Evolutionary conservation across 1,284 basidiomycete genomes (phyloP).

Genomic region (Leccinum ponderosum): DNA sequence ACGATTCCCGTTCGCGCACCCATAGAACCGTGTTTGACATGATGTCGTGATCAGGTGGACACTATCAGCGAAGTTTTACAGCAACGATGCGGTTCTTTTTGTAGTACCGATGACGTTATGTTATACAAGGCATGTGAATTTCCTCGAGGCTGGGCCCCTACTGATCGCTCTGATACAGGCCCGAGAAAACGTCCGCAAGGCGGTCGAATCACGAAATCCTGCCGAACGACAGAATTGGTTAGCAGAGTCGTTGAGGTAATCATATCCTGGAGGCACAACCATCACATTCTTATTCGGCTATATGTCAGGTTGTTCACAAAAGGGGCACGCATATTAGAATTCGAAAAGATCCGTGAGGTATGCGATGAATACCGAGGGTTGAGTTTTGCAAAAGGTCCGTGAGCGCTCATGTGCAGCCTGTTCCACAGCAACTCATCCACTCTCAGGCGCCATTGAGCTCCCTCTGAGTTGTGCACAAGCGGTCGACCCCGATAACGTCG

Average conservation of each 20-base stretch:
- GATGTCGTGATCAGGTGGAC: constrained; percentile 67
- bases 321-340: constrained; percentile 81
- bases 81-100: constrained; percentile 94
- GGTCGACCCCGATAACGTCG: constrained; percentile 77
- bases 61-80: constrained; percentile 95
- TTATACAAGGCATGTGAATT: constrained; percentile 77
- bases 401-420: neutral
- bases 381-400: constrained; percentile 61
- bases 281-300: constrained; percentile 2
- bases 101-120: constrained; percentile 97
- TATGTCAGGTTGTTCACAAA: constrained; percentile 68
- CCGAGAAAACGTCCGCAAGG: constrained; percentile 89
- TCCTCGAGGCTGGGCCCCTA: constrained; percentile 8
- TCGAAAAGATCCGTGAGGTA: constrained; percentile 84
- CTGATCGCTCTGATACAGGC: constrained; percentile 53
- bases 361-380: constrained; percentile 85
- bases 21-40: constrained; percentile 11
- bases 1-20: constrained; percentile 27
- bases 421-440: constrained; percentile 4
- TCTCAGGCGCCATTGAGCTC: constrained; percentile 79
- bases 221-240: constrained; percentile 75
- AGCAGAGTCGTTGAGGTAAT: constrained; percentile 67
- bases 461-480: constrained; percentile 83
- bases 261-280: neutral
- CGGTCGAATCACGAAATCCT: constrained; percentile 77